phyloP scores from a whole-genome alignment of 2,329 filamentous ascomycete genomes.

The Rhynchosporium agropyri region DNA sequence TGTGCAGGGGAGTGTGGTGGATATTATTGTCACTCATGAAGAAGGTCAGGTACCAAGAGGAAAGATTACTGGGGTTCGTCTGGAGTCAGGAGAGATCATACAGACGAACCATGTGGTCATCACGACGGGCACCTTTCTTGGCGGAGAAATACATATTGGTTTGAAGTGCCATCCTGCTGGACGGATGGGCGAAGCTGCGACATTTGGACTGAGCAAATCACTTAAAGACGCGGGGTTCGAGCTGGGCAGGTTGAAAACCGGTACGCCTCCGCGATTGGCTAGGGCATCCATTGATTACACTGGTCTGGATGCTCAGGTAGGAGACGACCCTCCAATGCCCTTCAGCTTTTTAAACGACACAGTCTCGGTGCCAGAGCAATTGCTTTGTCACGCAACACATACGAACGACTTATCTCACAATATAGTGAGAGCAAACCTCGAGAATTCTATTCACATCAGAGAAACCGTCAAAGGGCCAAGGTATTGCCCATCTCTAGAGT shows the following conservation, averaged over 20 bases:
- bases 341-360: slow-evolving; percentile 87
- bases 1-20: slow-evolving; percentile 84
- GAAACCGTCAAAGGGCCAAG: slow-evolving; percentile 92
- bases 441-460: slow-evolving; percentile 94
- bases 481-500: slow-evolving; percentile 94
- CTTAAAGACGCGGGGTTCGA: slow-evolving; percentile 85
- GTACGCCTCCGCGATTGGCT: slow-evolving; percentile 87
- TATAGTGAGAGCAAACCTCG: slow-evolving; percentile 84
- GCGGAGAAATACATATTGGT: slow-evolving; percentile 95
- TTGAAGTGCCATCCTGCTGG: slow-evolving; percentile 83
- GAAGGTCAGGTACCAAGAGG: slow-evolving; percentile 58
- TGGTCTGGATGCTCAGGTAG: slow-evolving; percentile 70
- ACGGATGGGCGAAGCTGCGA: slow-evolving; percentile 90
- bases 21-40: slow-evolving; percentile 74
- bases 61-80: slow-evolving; percentile 79
- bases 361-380: slow-evolving; percentile 78
- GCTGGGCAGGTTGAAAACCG: slow-evolving; percentile 89
- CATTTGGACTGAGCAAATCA: slow-evolving; percentile 89
- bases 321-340: slow-evolving; percentile 82
- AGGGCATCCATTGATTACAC: slow-evolving; percentile 80
- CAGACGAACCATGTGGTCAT: slow-evolving; percentile 83
- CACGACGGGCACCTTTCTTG: slow-evolving; percentile 93
- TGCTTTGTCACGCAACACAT: slow-evolving; percentile 84
- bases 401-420: slow-evolving; percentile 84
- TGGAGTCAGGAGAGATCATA: slow-evolving; percentile 86